These are phyloP conservation scores for Aspergillus coremiiformis DNA, from an alignment of 495 filamentous ascomycete genomes.

Conservation along the genomic window DNA sequence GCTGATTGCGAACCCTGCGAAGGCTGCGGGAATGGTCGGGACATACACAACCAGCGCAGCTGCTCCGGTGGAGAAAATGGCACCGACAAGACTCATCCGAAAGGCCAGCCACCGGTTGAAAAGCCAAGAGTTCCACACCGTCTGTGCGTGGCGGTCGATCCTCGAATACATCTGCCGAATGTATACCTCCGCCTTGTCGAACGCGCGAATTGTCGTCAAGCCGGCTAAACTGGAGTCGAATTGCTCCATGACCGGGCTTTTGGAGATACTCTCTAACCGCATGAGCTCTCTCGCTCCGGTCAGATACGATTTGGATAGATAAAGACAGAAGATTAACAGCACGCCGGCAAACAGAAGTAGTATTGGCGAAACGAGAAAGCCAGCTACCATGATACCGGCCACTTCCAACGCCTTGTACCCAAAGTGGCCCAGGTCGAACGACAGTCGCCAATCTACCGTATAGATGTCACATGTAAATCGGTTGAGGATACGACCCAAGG, in stretches of 20 bases:
- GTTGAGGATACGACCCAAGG: constrained; percentile 67
- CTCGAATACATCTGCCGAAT: constrained; percentile 54
- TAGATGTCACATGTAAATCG: constrained; percentile 70
- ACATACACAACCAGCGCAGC: constrained; percentile 56
- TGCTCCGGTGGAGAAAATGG: constrained; percentile 59
- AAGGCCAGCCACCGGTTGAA: constrained; percentile 69
- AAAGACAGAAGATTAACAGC: constrained; percentile 38
- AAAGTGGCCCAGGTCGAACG: constrained; percentile 51
- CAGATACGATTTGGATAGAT: constrained; percentile 53
- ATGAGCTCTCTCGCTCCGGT: constrained; percentile 65
- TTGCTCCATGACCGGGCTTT: constrained; percentile 65
- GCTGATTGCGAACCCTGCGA: constrained; percentile 72
- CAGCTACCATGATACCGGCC: constrained; percentile 22
- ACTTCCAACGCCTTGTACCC: constrained; percentile 40
- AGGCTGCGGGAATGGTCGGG: constrained; percentile 58
- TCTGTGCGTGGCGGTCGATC: constrained; percentile 52
- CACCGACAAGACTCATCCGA: constrained; percentile 62
- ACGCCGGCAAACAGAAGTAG: constrained; percentile 18
- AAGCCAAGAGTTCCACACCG: constrained; percentile 59
- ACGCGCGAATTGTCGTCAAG: constrained; percentile 66
- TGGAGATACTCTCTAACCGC: constrained; percentile 59
- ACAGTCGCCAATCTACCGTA: constrained; percentile 54
- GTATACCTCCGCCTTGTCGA: constrained; percentile 54
- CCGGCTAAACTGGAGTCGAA: constrained; percentile 61
- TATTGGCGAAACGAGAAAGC: constrained; percentile 23